Percentiles rank a stretch among this genome's conserved stretches.
phyloP scores from a whole-genome alignment of 164 flowering plant genomes.

The Buxus sempervirens region DNA sequence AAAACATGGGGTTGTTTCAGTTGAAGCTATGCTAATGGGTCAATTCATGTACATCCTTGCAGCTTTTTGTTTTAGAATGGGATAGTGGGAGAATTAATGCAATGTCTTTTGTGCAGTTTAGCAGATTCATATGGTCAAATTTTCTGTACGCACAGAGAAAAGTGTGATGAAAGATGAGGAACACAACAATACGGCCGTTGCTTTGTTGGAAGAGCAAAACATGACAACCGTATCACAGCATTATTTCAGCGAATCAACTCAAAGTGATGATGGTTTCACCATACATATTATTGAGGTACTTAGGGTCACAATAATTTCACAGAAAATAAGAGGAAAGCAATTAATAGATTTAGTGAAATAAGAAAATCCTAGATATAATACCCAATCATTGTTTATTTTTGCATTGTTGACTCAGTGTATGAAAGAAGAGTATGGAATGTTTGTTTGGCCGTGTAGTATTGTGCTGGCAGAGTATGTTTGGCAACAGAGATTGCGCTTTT shows the following conservation, averaged over 20 bases:
- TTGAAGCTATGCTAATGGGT: too few species aligned
- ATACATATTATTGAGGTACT: slow-evolving; percentile 28
- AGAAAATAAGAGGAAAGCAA: not conserved
- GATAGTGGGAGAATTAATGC: too few species aligned
- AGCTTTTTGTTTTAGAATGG: too few species aligned
- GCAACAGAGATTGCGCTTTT: slow-evolving; percentile 71
- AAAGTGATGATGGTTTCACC: slow-evolving; percentile 16
- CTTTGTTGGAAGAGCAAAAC: not conserved
- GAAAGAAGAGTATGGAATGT: slow-evolving; percentile 87
- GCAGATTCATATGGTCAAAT: not conserved
- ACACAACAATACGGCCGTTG: not conserved
- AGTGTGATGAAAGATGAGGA: not conserved
- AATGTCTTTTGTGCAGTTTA: too few species aligned
- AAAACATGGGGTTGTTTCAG: too few species aligned
- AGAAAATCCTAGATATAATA: not conserved
- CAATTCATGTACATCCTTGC: too few species aligned
- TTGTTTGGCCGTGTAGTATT: slow-evolving; percentile 93
- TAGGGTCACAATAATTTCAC: too few species aligned
- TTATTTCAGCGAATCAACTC: slow-evolving; percentile 11
- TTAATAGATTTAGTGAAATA: not conserved
- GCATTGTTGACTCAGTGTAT: slow-evolving; percentile 43
- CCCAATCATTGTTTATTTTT: not conserved
- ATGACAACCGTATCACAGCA: slow-evolving; percentile 24
- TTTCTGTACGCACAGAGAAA: not conserved
- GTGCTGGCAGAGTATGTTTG: slow-evolving; percentile 90